These are phyloP conservation scores for Talaromyces pinophilus DNA, from an alignment of 2,329 filamentous ascomycete genomes.

Conservation along the genomic window DNA sequence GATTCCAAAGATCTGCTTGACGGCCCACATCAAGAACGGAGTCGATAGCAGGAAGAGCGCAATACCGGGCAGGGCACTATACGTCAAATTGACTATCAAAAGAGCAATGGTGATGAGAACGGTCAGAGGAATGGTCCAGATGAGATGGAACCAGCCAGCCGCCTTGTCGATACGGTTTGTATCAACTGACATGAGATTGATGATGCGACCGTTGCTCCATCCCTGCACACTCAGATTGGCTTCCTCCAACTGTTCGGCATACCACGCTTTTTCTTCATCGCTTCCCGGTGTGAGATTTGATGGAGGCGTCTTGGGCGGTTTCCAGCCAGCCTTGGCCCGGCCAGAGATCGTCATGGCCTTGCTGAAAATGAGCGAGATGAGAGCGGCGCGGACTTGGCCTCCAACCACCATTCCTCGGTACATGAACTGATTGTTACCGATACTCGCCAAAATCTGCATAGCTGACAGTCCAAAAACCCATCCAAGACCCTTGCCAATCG, in stretches of 20 bases:
- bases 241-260: slow-evolving; percentile 37
- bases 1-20: slow-evolving; percentile 72
- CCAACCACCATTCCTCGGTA: slow-evolving; percentile 88
- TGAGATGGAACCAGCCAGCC: slow-evolving; percentile 79
- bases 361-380: slow-evolving; percentile 84
- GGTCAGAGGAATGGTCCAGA: slow-evolving; percentile 79
- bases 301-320: slow-evolving; percentile 46
- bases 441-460: slow-evolving; percentile 78
- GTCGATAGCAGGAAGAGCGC: slow-evolving; percentile 75
- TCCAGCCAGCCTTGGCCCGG: slow-evolving; percentile 79
- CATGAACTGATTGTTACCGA: slow-evolving; percentile 86
- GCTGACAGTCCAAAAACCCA: slow-evolving; percentile 76
- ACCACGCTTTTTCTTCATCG: slow-evolving; percentile 46
- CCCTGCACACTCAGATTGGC: slow-evolving; percentile 56
- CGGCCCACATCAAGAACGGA: slow-evolving; percentile 71
- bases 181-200: slow-evolving; percentile 90
- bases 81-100: slow-evolving; percentile 78
- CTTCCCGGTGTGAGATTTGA: slow-evolving; percentile 50
- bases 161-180: slow-evolving; percentile 88
- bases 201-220: slow-evolving; percentile 85
- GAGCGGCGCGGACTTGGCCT: slow-evolving; percentile 72
- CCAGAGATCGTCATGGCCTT: slow-evolving; percentile 86
- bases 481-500: slow-evolving; percentile 72
- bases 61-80: slow-evolving; percentile 83
- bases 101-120: slow-evolving; percentile 75